A percentile compares a stretch with the other conserved stretches of the same genome.
phyloP scores from a whole-genome alignment of 331 rosid species.

The Cydonia oblonga region DNA sequence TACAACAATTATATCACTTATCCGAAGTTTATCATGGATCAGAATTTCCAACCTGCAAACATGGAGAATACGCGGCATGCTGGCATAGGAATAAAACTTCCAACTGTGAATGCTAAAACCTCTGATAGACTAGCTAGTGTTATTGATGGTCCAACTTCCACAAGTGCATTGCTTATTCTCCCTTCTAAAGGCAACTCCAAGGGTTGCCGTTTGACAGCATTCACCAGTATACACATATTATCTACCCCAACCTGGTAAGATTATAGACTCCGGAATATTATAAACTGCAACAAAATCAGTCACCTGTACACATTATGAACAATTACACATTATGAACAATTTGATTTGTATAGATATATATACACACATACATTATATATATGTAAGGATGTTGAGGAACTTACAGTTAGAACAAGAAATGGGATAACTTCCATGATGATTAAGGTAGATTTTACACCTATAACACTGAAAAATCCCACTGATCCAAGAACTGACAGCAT shows the following conservation, averaged over 20 bases:
- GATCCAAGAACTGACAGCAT: conserved; percentile 95
- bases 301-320: neutral
- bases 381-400: conserved; percentile 17
- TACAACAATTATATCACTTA: conserved; percentile 1
- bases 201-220: conserved; percentile 89
- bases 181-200: conserved; percentile 75
- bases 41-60: conserved; percentile 73
- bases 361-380: neutral
- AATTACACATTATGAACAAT: neutral
- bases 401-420: conserved; percentile 95
- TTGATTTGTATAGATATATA: neutral
- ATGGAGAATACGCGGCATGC: conserved; percentile 98
- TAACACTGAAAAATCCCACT: conserved; percentile 81
- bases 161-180: conserved; percentile 87
- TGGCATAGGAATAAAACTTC: conserved; percentile 97
- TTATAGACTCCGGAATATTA: neutral
- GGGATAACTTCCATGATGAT: conserved; percentile 99
- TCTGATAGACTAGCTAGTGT: conserved; percentile 92
- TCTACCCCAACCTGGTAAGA: conserved; percentile 90
- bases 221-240: conserved; percentile 95
- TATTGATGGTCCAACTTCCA: conserved; percentile 98
- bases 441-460: conserved; percentile 88
- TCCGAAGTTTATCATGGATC: conserved; percentile 11
- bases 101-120: conserved; percentile 95
- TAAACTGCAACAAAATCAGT: neutral